Percentiles rank a stretch among this genome's conserved stretches.
phyloP scores from a whole-genome alignment of 2,329 filamentous ascomycete genomes.

The Blumeria graminis region DNA sequence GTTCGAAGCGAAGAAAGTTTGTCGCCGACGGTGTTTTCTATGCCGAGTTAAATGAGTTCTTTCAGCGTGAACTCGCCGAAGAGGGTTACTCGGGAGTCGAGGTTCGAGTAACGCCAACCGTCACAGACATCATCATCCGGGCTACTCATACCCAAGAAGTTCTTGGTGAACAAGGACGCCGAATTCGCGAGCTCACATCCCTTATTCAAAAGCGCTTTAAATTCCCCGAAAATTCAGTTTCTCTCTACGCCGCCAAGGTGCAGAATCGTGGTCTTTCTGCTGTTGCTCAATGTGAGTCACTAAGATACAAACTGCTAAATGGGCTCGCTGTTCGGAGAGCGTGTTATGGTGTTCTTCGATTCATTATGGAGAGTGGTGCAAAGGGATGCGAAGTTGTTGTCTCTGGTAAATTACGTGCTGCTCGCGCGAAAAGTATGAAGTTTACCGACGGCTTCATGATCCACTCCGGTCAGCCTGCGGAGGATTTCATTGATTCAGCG shows the following conservation, averaged over 20 bases:
- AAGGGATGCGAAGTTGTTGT: conserved; percentile 99
- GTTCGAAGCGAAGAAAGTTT: conserved; percentile 86
- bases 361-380: conserved; percentile 99
- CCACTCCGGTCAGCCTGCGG: conserved; percentile 97
- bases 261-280: conserved; percentile 99
- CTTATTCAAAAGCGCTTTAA: conserved; percentile 99
- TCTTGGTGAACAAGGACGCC: conserved; percentile 97
- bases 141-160: conserved; percentile 99
- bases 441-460: conserved; percentile 99
- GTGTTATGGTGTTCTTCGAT: conserved; percentile 98
- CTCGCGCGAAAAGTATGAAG: conserved; percentile 99
- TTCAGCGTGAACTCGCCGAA: conserved; percentile 99
- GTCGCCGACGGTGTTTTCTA: conserved; percentile 99
- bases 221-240: conserved; percentile 99
- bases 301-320: conserved; percentile 99
- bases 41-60: conserved; percentile 99
- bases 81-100: conserved; percentile 99
- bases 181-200: conserved; percentile 98
- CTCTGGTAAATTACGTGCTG: conserved; percentile 94
- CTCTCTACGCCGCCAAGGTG: conserved; percentile 99
- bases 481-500: conserved; percentile 97
- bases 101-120: conserved; percentile 97
- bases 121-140: conserved; percentile 98
- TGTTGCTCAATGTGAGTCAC: conserved; percentile 99
- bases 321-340: conserved; percentile 94